Base-by-base conservation (phyloP, 495 filamentous ascomycete species). In the Aspergillus bridgeri region DNA sequence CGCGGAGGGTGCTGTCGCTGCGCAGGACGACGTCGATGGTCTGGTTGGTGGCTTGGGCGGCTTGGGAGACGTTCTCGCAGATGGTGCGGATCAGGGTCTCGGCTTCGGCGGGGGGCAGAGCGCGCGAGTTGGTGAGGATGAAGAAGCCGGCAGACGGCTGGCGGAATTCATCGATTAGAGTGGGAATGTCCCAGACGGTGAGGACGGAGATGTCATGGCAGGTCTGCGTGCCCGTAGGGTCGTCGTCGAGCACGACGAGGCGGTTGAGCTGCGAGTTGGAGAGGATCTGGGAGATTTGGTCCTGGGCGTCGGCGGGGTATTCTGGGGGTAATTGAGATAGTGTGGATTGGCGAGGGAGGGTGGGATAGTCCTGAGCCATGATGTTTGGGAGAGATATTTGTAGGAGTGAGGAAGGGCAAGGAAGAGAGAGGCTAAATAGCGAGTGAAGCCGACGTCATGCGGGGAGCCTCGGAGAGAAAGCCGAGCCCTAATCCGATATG, bases 141-240 rank as follows among this genome's bases (percentile, higher is more conserved):
- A 83, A 83, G 67, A 82, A 83, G 42, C 81, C 79, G 2, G 51
- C 58, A 8, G 64, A 64, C 22, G 59, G 22, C 21, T 61, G 64
- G 13, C 63, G 61, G 56, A 83, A 75, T 57, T 82, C 79, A 20
- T 63, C 48, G 18, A 48, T 59, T 4, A 83, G 66, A 0, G 76
- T 79, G 18, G 60, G 58, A 20, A 71, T 59, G 50, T 79, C 76
- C 77, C 78, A 83, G 15, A 77, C 75, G n/a, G 80, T 79, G 42
- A 84, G 69, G n/a, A 84, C 79, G 56, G 69, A 67, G 60, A 84
- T 80, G 51, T 80, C 73, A 48, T 84, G 80, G 64, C 80, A 82
- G 51, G 81, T 83, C 63, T 83, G 80, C 1, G 81, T 84, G 17
- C 80, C 80, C 9, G 80, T 83, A 48, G 80, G 80, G 54, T 83